Evolutionary conservation across 192 early-diverging fungal species (phyloP).

Genomic region (Backusella circina): DNA sequence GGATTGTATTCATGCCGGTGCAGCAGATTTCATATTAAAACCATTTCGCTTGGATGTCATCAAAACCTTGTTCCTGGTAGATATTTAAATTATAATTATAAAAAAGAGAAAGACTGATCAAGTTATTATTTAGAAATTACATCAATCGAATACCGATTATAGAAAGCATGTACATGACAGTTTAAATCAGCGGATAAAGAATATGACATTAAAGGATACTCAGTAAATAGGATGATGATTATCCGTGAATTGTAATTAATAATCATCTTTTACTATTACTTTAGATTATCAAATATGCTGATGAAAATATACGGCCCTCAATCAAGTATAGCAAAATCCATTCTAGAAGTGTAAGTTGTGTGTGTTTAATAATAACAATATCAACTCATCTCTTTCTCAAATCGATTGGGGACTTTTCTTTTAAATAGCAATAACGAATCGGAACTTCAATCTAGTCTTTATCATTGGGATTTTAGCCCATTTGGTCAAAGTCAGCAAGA

Average conservation of each 20-base stretch:
- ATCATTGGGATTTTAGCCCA: conserved; percentile 69
- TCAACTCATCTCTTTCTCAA: background rate
- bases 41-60: conserved; percentile 43
- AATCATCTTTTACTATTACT: no score
- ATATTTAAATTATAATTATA: background rate
- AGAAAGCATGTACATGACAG: background rate
- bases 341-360: background rate
- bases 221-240: no score
- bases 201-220: background rate
- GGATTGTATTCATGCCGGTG: conserved; percentile 47
- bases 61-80: conserved; percentile 52
- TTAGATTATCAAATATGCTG: background rate
- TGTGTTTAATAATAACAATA: background rate
- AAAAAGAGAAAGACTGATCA: background rate
- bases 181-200: background rate
- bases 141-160: background rate
- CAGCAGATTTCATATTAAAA: conserved; percentile 49
- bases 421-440: background rate
- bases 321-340: background rate
- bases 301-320: background rate
- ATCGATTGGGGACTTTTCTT: background rate
- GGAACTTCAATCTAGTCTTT: conserved; percentile 23
- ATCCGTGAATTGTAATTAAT: no score
- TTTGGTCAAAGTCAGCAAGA: conserved; percentile 60
- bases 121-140: background rate